Conservation (phyloP, 2,329 filamentous ascomycete genomes). For the Dendryphion nanum region DNA sequence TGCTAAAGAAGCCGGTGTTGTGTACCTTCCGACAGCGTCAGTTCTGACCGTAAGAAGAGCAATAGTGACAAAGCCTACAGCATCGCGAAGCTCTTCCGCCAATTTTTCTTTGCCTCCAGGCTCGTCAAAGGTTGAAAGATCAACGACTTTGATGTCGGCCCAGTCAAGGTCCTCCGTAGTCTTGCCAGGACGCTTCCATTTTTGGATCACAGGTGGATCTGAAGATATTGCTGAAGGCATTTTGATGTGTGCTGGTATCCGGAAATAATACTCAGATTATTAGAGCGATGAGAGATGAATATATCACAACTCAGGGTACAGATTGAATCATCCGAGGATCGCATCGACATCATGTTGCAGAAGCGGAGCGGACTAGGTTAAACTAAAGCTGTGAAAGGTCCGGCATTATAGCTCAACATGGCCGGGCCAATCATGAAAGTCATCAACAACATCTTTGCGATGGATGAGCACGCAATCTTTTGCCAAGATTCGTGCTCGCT, state of each 20-base stretch:
- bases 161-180: slow-evolving; percentile 24
- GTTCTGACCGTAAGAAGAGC: too few relatives aligned
- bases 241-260: too few relatives aligned
- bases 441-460: too few relatives aligned
- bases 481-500: slow-evolving; percentile 23
- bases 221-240: slow-evolving; percentile 22
- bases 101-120: slow-evolving; percentile 55
- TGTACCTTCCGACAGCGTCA: too few relatives aligned
- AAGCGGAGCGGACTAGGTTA: too few relatives aligned
- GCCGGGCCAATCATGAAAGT: too few relatives aligned
- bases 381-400: too few relatives aligned
- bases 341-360: slow-evolving; percentile 9
- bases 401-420: too few relatives aligned
- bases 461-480: slow-evolving; percentile 24
- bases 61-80: slow-evolving; percentile 39
- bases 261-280: too few relatives aligned
- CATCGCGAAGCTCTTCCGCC: slow-evolving; percentile 55
- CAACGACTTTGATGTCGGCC: slow-evolving; percentile 30
- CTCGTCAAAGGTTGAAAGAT: slow-evolving; percentile 52
- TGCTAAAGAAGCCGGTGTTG: slow-evolving; percentile 31
- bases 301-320: too few relatives aligned
- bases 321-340: too few relatives aligned
- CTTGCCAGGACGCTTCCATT: slow-evolving; percentile 24
- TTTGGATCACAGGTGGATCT: slow-evolving; percentile 17
- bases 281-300: too few relatives aligned